Evolutionary conservation across 2,329 filamentous ascomycete genomes (phyloP).

Genomic region (Zasmidium citrigriseum): DNA sequence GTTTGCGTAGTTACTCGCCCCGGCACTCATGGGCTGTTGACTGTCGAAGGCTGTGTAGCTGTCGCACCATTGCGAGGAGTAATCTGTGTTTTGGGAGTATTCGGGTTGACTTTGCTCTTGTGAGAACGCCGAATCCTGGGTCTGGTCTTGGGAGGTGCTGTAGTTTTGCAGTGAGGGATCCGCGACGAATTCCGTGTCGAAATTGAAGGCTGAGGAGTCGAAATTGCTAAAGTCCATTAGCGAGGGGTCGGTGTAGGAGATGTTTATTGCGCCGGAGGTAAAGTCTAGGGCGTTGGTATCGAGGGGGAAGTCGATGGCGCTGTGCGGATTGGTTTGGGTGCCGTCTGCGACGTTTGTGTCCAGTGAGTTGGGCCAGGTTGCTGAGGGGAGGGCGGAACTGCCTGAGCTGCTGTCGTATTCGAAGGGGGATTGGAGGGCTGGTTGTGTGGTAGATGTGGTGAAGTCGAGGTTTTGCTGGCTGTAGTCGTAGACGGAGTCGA

Average conservation of each 20-base stretch:
- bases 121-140: background rate
- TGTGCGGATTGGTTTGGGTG: constrained; percentile 16
- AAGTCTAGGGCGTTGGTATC: constrained; percentile 44
- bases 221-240: constrained; percentile 27
- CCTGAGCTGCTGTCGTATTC: constrained; percentile 29
- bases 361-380: constrained; percentile 23
- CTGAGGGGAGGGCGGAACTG: constrained; percentile 29
- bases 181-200: constrained; percentile 25
- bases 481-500: constrained; percentile 27
- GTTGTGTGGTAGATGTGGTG: constrained; percentile 9
- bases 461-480: constrained; percentile 14
- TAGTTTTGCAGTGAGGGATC: constrained; percentile 29
- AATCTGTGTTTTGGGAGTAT: constrained; percentile 5
- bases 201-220: constrained; percentile 33
- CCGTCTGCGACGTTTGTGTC: constrained; percentile 17
- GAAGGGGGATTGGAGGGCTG: constrained; percentile 33
- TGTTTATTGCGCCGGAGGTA: constrained; percentile 40
- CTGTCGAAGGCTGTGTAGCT: constrained; percentile 18
- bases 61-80: constrained; percentile 18
- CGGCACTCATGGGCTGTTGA: constrained; percentile 10
- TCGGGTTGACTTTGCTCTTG: background rate
- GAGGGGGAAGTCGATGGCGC: constrained; percentile 16
- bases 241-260: constrained; percentile 37
- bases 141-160: constrained; percentile 2
- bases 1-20: constrained; percentile 1